Evolutionary conservation across 2,329 filamentous ascomycete genomes (phyloP), one percentile per base, ranked within the genome.

Genomic region (Didymella arachidicola): DNA sequence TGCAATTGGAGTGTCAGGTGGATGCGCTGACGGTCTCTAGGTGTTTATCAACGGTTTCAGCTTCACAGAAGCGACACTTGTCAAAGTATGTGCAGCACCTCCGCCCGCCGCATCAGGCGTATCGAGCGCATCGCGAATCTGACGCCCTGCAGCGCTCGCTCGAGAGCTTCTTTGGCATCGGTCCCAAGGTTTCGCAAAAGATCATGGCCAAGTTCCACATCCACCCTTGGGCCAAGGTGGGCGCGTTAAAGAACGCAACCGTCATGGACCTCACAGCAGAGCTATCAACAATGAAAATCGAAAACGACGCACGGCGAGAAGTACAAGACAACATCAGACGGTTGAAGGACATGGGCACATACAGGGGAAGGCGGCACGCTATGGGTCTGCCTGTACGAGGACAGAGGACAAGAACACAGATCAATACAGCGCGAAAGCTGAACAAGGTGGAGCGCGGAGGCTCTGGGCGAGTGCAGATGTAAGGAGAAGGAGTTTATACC

Each of bases 371-470:
- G 77, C 83, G 95, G 66, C 95, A 99, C 82, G 94, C 94, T 57
- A 93, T 98, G 89, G 87, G 89, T 60, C 79, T 98, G 80, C 95
- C 95, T 4, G 94, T 95, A 53, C 86, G 95, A 67, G 95, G 95
- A 68, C 95, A 99, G 80, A 87, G 85, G 70, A 98, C 95, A 59
- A 89, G 91, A 75, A 91, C 82, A 74, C 94, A 90, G 84, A 86
- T 86, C 67, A 80, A 81, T 74, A 87, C 82, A 32, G 85, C 86
- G 42, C 78, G 81, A 66, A 85, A 80, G 69, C 70, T 88, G 70
- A 89, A 89, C 76, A 82, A 79, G 65, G 78, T 86, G 57, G 84
- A 87, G 61, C 80, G 86, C 65, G 81, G 79, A 66, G 77, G 74
- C 5, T 76, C 61, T 22, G 72, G 72, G 44, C 59, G 69, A 41